Evolutionary conservation across 495 filamentous ascomycete genomes (phyloP).

Genomic region (Rostrohypoxylon terebratum): DNA sequence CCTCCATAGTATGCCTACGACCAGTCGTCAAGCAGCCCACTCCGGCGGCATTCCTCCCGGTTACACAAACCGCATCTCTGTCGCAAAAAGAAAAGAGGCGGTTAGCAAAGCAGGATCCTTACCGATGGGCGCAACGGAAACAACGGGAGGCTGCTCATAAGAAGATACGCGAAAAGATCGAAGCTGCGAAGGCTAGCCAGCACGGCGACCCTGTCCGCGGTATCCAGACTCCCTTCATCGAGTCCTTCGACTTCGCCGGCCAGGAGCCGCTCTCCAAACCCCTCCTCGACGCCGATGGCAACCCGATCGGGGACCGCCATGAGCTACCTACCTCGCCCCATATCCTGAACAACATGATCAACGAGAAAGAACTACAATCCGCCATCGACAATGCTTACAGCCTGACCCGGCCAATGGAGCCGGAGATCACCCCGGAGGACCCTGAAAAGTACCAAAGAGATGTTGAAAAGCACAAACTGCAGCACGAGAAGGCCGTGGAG

Average conservation of each 20-base stretch:
- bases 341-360: constrained; percentile 80
- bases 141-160: constrained; percentile 85
- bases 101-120: constrained; percentile 69
- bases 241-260: constrained; percentile 76
- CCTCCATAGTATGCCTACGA: constrained; percentile 60
- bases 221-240: constrained; percentile 80
- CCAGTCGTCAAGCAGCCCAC: constrained; percentile 51
- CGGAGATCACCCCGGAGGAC: constrained; percentile 54
- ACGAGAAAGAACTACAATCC: constrained; percentile 68
- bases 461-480: constrained; percentile 51
- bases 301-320: constrained; percentile 48
- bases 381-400: constrained; percentile 72
- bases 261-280: constrained; percentile 52
- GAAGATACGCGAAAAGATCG: constrained; percentile 74
- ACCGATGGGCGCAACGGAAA: constrained; percentile 75
- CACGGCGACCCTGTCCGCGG: constrained; percentile 84
- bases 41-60: constrained; percentile 52
- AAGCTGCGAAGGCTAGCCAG: constrained; percentile 67
- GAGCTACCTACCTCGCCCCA: constrained; percentile 58
- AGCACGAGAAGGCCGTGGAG: constrained; percentile 66
- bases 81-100: constrained; percentile 60
- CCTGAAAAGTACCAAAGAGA: constrained; percentile 58
- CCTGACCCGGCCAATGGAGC: constrained; percentile 68
- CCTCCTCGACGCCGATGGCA: constrained; percentile 53
- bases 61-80: constrained; percentile 64